Evolutionary conservation across 139 green algal species (phyloP).

Genomic region (Chlorella vulgaris): DNA sequence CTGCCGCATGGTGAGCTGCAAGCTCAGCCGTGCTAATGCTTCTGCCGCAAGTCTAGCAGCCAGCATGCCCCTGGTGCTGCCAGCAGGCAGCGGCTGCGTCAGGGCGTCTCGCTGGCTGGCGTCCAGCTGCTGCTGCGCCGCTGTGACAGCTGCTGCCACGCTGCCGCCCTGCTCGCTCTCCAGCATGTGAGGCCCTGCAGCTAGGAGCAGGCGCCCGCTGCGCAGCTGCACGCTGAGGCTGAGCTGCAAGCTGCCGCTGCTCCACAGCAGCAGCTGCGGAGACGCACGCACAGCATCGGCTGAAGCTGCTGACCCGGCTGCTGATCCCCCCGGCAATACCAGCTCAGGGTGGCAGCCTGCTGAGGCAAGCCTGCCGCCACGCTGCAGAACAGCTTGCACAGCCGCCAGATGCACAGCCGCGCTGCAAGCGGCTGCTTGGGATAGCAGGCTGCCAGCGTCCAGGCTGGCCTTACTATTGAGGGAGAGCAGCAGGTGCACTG

Average conservation of each 20-base stretch:
- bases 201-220: constrained; percentile 14
- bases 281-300: not conserved
- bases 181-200: not conserved
- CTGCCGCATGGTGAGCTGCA: not conserved
- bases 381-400: constrained; percentile 19
- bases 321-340: not conserved
- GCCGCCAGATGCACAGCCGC: constrained; percentile 23
- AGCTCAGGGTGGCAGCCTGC: constrained; percentile 7
- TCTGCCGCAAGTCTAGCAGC: constrained; percentile 3
- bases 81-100: constrained; percentile 14
- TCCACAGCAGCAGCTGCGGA: constrained; percentile 12
- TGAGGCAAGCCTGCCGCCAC: not conserved
- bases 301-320: not conserved
- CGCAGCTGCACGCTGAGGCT: constrained; percentile 23
- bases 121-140: constrained; percentile 19
- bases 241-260: constrained; percentile 15
- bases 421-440: constrained; percentile 9
- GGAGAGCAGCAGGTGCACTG: constrained; percentile 16
- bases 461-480: constrained; percentile 2
- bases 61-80: constrained; percentile 22
- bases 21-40: not conserved
- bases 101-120: constrained; percentile 2
- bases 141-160: not conserved
- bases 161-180: constrained; percentile 3
- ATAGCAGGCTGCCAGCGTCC: not conserved